Percentiles rank a stretch among this genome's conserved stretches.
phyloP scores from a whole-genome alignment of 2,329 filamentous ascomycete species.

The Saccharata proteae region DNA sequence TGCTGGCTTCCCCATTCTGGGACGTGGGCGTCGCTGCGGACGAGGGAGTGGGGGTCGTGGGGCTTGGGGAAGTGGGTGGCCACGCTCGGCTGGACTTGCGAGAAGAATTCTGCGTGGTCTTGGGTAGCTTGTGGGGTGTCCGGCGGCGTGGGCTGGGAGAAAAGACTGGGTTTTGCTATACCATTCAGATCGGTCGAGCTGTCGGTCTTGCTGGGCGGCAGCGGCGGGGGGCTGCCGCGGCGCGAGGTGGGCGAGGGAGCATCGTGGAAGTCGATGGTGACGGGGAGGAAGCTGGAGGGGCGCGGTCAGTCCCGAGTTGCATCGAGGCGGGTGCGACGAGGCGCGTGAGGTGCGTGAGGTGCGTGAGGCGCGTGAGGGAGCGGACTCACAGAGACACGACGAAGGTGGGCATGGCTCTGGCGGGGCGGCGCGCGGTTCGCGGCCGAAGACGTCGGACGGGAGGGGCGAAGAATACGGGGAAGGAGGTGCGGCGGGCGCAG shows the following conservation, averaged over 20 bases:
- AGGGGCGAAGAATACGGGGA: neutral
- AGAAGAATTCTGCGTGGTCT: conserved; percentile 35
- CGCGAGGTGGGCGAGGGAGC: conserved; percentile 36
- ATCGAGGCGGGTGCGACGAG: conserved; percentile 5
- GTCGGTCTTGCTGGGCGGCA: conserved; percentile 31
- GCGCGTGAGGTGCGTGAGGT: conserved; percentile 6
- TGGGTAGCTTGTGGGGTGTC: conserved; percentile 26
- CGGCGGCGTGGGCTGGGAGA: conserved; percentile 27
- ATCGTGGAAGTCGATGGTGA: conserved; percentile 75
- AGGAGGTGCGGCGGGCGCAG: neutral
- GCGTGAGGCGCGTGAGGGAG: neutral
- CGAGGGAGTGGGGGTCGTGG: conserved; percentile 40
- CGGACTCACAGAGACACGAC: conserved; percentile 46
- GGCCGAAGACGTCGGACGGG: conserved; percentile 1
- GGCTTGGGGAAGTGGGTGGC: conserved; percentile 43
- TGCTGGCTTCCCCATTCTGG: conserved; percentile 59
- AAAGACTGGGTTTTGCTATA: conserved; percentile 26
- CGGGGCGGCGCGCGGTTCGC: conserved; percentile 1
- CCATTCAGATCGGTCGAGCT: conserved; percentile 26
- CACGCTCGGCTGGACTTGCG: conserved; percentile 26
- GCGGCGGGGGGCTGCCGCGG: conserved; percentile 14
- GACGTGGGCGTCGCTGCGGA: conserved; percentile 62
- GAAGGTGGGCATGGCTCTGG: conserved; percentile 44
- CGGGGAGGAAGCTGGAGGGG: conserved; percentile 67
- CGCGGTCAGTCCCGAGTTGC: neutral